Conservation (phyloP, 768 basidiomycete species). For the Russula griseocarnosa region DNA sequence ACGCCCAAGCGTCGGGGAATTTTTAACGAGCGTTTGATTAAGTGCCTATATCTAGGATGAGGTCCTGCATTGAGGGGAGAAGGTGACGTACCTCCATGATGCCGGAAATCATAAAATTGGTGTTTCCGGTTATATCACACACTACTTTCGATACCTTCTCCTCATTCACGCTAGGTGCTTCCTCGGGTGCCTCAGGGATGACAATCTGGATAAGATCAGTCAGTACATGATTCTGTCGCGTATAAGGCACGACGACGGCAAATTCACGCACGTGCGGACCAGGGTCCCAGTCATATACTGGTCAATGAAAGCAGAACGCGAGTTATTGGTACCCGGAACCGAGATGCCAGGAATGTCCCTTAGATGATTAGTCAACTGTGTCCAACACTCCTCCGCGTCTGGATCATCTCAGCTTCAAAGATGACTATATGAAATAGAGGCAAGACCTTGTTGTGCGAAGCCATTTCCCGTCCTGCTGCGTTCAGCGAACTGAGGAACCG, state of each 20-base stretch:
- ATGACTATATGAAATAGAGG: not conserved
- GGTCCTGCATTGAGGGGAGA: not conserved
- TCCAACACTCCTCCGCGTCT: slow-evolving; percentile 91
- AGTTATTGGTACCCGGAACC: slow-evolving; percentile 31
- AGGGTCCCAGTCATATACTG: slow-evolving; percentile 79
- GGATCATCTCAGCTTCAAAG: not conserved
- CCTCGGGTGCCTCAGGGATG: slow-evolving; percentile 79
- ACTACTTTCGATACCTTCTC: slow-evolving; percentile 86
- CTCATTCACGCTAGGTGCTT: slow-evolving; percentile 53
- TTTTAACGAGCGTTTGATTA: slow-evolving; percentile 84
- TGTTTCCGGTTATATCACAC: slow-evolving; percentile 83
- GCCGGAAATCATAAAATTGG: slow-evolving; percentile 86
- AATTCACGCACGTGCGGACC: slow-evolving; percentile 54
- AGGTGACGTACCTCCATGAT: slow-evolving; percentile 54
- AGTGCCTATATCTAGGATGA: slow-evolving; percentile 52
- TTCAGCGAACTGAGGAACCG: slow-evolving; percentile 91
- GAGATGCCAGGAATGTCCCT: slow-evolving; percentile 58
- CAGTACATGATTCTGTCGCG: slow-evolving; percentile 2
- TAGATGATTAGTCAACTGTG: slow-evolving; percentile 65
- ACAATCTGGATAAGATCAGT: slow-evolving; percentile 47
- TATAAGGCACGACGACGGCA: not conserved
- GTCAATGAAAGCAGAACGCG: slow-evolving; percentile 56
- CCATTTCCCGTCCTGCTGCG: slow-evolving; percentile 43
- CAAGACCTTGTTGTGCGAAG: slow-evolving; percentile 69
- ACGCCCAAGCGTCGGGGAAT: slow-evolving; percentile 71